Base-by-base conservation (phyloP, 371 early-diverging fungal genomes). In the Parasitella parasitica region DNA sequence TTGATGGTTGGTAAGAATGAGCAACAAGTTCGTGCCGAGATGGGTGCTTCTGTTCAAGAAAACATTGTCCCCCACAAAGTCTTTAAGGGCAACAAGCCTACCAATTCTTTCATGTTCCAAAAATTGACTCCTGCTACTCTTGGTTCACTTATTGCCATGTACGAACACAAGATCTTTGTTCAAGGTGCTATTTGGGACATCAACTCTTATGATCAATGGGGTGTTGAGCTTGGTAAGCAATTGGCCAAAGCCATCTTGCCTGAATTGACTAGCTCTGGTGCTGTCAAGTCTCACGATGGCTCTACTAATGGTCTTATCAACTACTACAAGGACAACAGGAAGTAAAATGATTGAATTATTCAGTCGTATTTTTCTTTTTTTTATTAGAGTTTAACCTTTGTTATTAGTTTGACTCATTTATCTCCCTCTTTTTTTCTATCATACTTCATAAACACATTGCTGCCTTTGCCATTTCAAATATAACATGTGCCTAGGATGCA, bases 111-210 rank as follows among this genome's bases (percentile, higher is more conserved):
- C 72, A 63, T 96, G 72, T 94, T 96, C 86, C 89, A 95, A 66
- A 90, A 91, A 75, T 76, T 97, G 63, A 94, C 92, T 18, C 99
- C 99, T n/a, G 86, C 86, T 35, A 92, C 92, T 4, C 86, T 99
- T 15, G 99, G 99, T 50, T 85, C 91, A 6, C 76, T 99, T 62
- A 91, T 99, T 73, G 96, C 99, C 41, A 72, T 97, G 77, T 99
- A 99, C 70, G 99, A 99, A 84, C 99, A 99, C 89, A 99, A 99
- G 90, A 99, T 99, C 75, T 99, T 98, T 76, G 92, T 95, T 22
- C 99, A 98, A 81, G 99, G 99, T 57, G 87, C 92, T 49, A 91
- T 97, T 65, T 99, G 97, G 98, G 86, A 93, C 68, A 95, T 99
- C 79, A 99, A 99, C 88, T 94, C 94, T 41, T 93, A 82, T 75